phyloP scores from a whole-genome alignment of 2,329 filamentous ascomycete genomes.

The Trichoderma brevicompactum region DNA sequence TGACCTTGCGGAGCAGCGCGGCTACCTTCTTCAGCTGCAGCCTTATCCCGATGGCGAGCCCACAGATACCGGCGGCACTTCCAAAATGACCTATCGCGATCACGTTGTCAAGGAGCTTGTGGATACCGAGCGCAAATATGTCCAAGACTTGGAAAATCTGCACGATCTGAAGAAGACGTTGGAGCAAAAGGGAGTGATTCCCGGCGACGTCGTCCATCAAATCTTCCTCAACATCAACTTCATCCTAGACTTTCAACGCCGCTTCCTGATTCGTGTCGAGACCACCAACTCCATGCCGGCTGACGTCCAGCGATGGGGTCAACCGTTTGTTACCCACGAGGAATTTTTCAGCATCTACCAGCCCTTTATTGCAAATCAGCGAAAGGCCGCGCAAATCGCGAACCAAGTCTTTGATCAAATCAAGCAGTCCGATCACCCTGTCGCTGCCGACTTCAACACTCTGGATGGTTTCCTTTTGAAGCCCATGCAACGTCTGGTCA shows the following conservation, averaged over 20 bases:
- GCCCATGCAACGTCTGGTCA: conserved; percentile 92
- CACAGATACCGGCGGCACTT: conserved; percentile 55
- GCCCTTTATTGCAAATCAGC: conserved; percentile 95
- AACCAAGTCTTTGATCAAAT: conserved; percentile 88
- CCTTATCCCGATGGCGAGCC: conserved; percentile 61
- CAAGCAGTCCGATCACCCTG: conserved; percentile 71
- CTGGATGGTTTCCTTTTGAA: conserved; percentile 93
- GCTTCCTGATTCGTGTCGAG: conserved; percentile 94
- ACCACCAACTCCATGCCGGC: conserved; percentile 86
- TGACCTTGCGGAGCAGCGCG: conserved; percentile 79
- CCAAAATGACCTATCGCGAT: conserved; percentile 75
- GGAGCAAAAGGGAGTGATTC: conserved; percentile 84
- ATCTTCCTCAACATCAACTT: conserved; percentile 97
- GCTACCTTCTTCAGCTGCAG: conserved; percentile 68
- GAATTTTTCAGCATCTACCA: conserved; percentile 92
- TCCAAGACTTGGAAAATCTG: conserved; percentile 92
- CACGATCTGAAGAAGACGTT: conserved; percentile 89
- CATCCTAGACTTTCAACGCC: conserved; percentile 91
- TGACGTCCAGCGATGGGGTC: conserved; percentile 86
- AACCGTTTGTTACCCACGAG: conserved; percentile 83
- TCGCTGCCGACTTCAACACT: conserved; percentile 85
- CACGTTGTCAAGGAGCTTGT: conserved; percentile 91
- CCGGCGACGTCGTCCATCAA: conserved; percentile 87
- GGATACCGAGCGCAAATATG: conserved; percentile 95
- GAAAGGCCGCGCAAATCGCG: conserved; percentile 84